Conservation (phyloP, 1,139 yeast genomes). For the Yamadazyma siamensis region DNA sequence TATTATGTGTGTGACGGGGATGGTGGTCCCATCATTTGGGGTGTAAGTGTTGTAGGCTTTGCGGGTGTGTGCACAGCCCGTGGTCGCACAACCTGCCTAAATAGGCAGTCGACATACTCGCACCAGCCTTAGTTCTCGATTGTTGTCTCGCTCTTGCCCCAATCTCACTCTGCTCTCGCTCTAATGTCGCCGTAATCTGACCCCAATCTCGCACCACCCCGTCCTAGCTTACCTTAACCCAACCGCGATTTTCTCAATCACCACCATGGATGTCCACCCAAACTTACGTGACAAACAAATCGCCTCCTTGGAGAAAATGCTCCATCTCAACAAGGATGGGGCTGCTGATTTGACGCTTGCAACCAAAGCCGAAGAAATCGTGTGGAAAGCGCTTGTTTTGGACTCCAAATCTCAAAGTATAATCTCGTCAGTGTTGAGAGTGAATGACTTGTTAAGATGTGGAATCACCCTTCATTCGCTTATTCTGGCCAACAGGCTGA, state of each 20-base stretch:
- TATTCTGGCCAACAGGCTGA: conserved; percentile 64
- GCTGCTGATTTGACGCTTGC: conserved; percentile 52
- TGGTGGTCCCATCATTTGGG: no score
- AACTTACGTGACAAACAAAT: conserved; percentile 1
- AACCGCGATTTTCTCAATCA: background rate
- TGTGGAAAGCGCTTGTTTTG: conserved; percentile 91
- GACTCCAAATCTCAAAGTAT: conserved; percentile 81
- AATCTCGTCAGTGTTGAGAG: conserved; percentile 83
- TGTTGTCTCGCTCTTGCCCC: background rate
- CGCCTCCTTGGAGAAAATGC: conserved; percentile 61
- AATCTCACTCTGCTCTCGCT: background rate
- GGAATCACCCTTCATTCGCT: conserved; percentile 89
- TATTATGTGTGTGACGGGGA: no score
- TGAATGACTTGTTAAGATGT: conserved; percentile 80
- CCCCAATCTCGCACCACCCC: background rate
- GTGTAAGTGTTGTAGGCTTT: no score
- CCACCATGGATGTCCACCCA: conserved; percentile 2
- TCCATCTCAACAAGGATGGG: conserved; percentile 67
- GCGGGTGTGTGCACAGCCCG: no score
- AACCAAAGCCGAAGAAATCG: conserved; percentile 55
- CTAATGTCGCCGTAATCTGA: background rate
- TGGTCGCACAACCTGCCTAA: no score
- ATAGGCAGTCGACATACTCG: no score
- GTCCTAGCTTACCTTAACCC: background rate
- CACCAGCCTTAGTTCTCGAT: no score